Evolutionary conservation across 345 rosid genomes (phyloP), one percentile per base, ranked within the genome.

Genomic region (Lepidium aucheri): DNA sequence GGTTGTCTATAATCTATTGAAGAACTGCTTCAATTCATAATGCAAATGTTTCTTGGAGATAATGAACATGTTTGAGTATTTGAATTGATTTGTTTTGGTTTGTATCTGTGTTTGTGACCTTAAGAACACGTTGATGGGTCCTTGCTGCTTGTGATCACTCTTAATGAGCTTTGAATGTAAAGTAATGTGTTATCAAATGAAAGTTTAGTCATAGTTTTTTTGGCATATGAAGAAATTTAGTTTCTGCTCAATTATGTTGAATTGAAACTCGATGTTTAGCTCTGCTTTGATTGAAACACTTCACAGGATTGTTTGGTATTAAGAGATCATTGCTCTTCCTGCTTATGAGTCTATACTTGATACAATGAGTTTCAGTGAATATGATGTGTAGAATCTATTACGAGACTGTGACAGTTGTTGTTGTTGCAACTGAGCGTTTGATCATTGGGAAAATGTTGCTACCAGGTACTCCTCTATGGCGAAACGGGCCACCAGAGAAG

Each of bases 381-480:
- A 14, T 50, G 35, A 10, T 50, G 14, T 22, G 2, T 46, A 12
- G 5, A 35, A 5, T 36, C 20, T 4, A 14, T 39, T 16, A 15
- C 8, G 51, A 54, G 28, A 39, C 4, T 39, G 47, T 40, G 20
- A 34, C 15, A 33, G 46, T 61, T 60, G 7, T 30, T 63, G 67
- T 44, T 59, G 26, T 59, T 68, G 60, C 12, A 15, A 28, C 9
- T 54, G 57, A 55, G 51, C n/a, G 70, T 63, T 63, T 71, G 7
- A 73, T 24, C 47, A 34, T 8, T 63, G 52, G 4, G 30, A 5
- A 39, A 14, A n/a, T 69, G 20, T 26, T 47, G 69, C 7, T 14
- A 66, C 56, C 76, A 84, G 93, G 77, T 10, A 82, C 93, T 10
- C 93, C 86, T 14, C 73, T 84, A 0, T 86, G 89, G 93, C 16